A percentile compares a stretch with the other conserved stretches of the same genome.
Conservation (phyloP, 2,329 filamentous ascomycete genomes). For the Stachybotrys chartarum region DNA sequence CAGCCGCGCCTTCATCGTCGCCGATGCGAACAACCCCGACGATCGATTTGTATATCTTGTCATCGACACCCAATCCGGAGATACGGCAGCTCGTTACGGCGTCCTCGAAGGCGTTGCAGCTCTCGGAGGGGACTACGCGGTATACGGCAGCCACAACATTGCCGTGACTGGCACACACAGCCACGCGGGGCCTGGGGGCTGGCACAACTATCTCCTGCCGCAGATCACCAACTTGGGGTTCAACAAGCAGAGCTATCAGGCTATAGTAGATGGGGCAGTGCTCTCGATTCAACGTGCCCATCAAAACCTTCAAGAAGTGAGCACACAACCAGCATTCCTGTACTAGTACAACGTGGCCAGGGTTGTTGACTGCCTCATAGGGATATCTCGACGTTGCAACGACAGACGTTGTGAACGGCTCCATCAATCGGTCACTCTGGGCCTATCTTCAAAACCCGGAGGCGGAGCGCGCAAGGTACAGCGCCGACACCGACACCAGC, state of each 20-base stretch:
- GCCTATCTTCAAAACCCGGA: constrained; percentile 82
- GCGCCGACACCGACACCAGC: constrained; percentile 41
- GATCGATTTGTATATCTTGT: constrained; percentile 84
- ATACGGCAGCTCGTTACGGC: constrained; percentile 83
- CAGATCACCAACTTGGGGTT: constrained; percentile 88
- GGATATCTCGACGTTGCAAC: constrained; percentile 66
- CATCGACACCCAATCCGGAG: constrained; percentile 78
- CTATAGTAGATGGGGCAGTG: constrained; percentile 80
- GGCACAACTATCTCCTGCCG: constrained; percentile 89
- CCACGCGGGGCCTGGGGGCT: constrained; percentile 84
- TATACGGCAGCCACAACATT: constrained; percentile 74
- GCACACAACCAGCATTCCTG: constrained; percentile 4
- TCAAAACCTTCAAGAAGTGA: constrained; percentile 35
- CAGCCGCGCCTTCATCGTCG: constrained; percentile 84
- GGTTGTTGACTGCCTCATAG: constrained; percentile 9
- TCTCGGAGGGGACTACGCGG: constrained; percentile 63
- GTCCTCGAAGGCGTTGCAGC: constrained; percentile 67
- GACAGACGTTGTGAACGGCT: constrained; percentile 64
- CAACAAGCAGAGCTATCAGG: constrained; percentile 76
- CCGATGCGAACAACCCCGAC: constrained; percentile 53
- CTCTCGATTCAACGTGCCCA: constrained; percentile 79
- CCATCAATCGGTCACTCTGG: constrained; percentile 83
- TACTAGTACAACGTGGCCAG: background rate
- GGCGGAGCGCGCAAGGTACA: constrained; percentile 65
- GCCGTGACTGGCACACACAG: constrained; percentile 91